Percentiles rank a stretch among this genome's conserved stretches.
Evolutionary conservation across 2,329 filamentous ascomycete genomes (phyloP).

Genomic region (Talaromyces piceae): DNA sequence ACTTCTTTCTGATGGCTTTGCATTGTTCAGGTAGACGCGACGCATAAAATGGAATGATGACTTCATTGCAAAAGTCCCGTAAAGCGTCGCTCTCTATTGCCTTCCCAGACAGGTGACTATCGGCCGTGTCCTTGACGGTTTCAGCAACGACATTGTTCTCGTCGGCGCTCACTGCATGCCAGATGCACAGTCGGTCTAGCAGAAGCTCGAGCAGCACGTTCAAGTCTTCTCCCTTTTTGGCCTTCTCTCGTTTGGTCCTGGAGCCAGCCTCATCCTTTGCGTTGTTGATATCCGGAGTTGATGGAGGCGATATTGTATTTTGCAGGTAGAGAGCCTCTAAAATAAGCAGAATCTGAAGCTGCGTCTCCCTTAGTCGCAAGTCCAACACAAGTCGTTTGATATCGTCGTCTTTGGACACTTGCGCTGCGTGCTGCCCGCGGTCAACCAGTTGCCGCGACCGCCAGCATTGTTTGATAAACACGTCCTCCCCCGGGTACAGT

Average conservation of each 20-base stretch:
- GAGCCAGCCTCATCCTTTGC: constrained; percentile 10
- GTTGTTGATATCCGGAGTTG: constrained; percentile 17
- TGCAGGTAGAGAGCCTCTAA: constrained; percentile 42
- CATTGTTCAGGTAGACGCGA: constrained; percentile 41
- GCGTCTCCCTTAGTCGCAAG: constrained; percentile 41
- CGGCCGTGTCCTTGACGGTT: constrained; percentile 21
- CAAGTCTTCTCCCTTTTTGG: constrained; percentile 37
- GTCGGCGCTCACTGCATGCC: constrained; percentile 41
- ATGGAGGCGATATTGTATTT: constrained; percentile 12
- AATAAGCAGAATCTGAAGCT: constrained; percentile 44
- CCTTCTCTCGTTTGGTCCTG: constrained; percentile 19
- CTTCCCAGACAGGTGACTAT: constrained; percentile 23
- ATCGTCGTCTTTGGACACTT: constrained; percentile 27
- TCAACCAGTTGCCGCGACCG: constrained; percentile 27
- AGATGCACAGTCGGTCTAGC: constrained; percentile 44
- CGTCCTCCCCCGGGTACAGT: constrained; percentile 39
- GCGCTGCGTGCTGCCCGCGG: constrained; percentile 19
- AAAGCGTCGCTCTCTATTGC: constrained; percentile 38
- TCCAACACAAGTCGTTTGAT: constrained; percentile 36
- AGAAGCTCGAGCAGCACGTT: constrained; percentile 39
- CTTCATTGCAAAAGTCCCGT: constrained; percentile 44
- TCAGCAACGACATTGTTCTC: constrained; percentile 26
- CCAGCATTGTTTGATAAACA: constrained; percentile 41
- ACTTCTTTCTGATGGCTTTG: constrained; percentile 39
- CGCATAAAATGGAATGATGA: constrained; percentile 44